These are phyloP conservation scores for Colletotrichum sp. DNA, from an alignment of 2,329 filamentous ascomycete genomes.

Conservation along the genomic window DNA sequence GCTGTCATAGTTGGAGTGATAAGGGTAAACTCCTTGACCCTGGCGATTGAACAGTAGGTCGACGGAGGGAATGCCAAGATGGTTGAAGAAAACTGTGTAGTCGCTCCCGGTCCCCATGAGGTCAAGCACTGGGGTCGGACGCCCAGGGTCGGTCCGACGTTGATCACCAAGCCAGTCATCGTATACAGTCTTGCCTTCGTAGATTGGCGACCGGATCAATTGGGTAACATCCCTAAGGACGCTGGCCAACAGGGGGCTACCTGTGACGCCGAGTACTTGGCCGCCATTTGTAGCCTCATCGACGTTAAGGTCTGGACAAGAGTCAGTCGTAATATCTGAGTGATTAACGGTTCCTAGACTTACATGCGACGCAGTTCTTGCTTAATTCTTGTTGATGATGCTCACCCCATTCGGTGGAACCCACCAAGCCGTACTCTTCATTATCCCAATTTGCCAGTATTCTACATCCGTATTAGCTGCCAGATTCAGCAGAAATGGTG, in stretches of 20 bases:
- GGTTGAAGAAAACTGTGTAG: conserved; percentile 66
- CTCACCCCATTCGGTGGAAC: conserved; percentile 77
- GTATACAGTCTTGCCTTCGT: conserved; percentile 48
- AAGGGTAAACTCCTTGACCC: conserved; percentile 46
- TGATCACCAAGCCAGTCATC: conserved; percentile 46
- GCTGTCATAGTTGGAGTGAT: conserved; percentile 78
- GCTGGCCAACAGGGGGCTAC: background rate
- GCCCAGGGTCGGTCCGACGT: conserved; percentile 30
- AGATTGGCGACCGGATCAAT: conserved; percentile 51
- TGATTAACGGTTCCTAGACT: background rate
- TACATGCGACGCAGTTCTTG: conserved; percentile 69
- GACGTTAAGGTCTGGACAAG: background rate
- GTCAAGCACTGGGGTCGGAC: conserved; percentile 36
- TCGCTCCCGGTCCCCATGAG: conserved; percentile 66
- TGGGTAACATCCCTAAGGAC: conserved; percentile 42
- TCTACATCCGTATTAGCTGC: conserved; percentile 47
- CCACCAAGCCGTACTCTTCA: conserved; percentile 74
- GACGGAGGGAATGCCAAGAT: conserved; percentile 58
- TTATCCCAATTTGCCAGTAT: conserved; percentile 70
- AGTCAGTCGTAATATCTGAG: background rate
- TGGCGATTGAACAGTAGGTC: conserved; percentile 54
- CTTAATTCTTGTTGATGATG: conserved; percentile 72
- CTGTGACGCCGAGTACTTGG: background rate
- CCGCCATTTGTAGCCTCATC: background rate
- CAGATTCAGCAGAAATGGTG: background rate